Evolutionary conservation across 2,329 filamentous ascomycete genomes (phyloP).

Genomic region (Verticillium nonalfalfae): DNA sequence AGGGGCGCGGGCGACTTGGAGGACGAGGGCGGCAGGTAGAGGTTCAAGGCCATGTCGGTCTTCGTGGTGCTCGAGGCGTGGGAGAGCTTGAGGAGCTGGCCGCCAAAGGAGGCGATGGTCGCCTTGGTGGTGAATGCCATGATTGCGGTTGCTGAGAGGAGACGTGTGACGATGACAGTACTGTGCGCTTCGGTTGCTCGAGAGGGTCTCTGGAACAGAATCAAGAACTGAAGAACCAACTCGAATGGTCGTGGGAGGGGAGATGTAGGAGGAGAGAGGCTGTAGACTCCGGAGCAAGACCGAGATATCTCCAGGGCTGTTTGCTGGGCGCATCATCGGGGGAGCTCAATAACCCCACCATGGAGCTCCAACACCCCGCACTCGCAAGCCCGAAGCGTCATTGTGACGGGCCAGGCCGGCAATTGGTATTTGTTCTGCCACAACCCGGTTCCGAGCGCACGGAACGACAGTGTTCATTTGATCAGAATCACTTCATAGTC

Average conservation of each 20-base stretch:
- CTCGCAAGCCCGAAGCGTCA: not conserved
- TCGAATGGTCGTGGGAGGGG: not conserved
- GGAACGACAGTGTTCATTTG: too few relatives aligned
- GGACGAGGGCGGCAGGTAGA: constrained; percentile 79
- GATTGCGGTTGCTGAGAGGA: constrained; percentile 15
- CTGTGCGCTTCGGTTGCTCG: not conserved
- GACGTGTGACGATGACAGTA: not conserved
- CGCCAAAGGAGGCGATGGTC: constrained; percentile 86
- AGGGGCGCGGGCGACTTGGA: constrained; percentile 60
- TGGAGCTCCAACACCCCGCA: not conserved
- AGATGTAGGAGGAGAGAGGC: not conserved
- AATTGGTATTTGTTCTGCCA: not conserved
- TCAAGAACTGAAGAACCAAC: not conserved
- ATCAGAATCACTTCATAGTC: too few relatives aligned
- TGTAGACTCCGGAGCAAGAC: not conserved
- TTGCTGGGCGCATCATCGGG: not conserved
- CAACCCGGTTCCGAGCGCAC: not conserved
- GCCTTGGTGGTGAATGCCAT: constrained; percentile 89
- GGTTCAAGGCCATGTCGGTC: constrained; percentile 87
- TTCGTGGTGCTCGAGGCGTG: constrained; percentile 74
- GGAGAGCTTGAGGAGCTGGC: constrained; percentile 88
- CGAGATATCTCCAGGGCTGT: constrained; percentile 1
- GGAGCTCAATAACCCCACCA: not conserved
- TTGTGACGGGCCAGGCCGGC: not conserved
- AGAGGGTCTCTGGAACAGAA: not conserved